Base-by-base conservation (phyloP, 768 basidiomycete species). In the Pleurotus eryngii region DNA sequence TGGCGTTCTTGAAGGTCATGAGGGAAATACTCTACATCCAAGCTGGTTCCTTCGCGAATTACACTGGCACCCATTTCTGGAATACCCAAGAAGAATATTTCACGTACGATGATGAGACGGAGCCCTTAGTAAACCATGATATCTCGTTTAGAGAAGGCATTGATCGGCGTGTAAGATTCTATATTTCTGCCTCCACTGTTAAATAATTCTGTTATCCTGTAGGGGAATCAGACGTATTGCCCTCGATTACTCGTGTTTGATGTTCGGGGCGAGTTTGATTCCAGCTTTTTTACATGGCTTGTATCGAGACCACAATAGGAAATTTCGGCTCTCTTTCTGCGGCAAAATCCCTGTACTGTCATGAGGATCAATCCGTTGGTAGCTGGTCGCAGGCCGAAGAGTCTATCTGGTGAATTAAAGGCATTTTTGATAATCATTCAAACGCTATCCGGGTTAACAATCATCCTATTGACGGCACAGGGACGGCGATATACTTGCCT, bases 21-120 rank as follows among this genome's bases (percentile, higher is more conserved):
- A 84, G 80, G 65, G 90, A 92, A 66, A 89, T 91, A 59, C 69
- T 92, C 57, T 86, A 92, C 67, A 74, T 92, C 50, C 90, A 92
- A 69, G 87, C 87, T 0, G 89, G 89, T 56, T 67, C 75, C 35
- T 64, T 81, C 45, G 78, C 89, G 17, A 91, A 92, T 64, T 84
- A 84, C 64, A 70, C 80, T 17, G 89, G 88, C 46, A 82, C 88
- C 0, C 90, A 92, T 64, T 91, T 89, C 63, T 92, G 89, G 89
- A 91, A 91, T 64, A 80, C 87, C 1, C 89, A 91, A 68, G 86
- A 90, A 67, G 78, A 70, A 60, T 91, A 91, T 67, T 79, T 86
- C 61, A 73, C 76, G 0, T 80, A 80, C 59, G 73, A 74, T 18
- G 78, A 77, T 47, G 70, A 68, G 39, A 73, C 76, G 55, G 76